Conservation (phyloP, 2,329 filamentous ascomycete genomes). For the Neofusicoccum sp. region DNA sequence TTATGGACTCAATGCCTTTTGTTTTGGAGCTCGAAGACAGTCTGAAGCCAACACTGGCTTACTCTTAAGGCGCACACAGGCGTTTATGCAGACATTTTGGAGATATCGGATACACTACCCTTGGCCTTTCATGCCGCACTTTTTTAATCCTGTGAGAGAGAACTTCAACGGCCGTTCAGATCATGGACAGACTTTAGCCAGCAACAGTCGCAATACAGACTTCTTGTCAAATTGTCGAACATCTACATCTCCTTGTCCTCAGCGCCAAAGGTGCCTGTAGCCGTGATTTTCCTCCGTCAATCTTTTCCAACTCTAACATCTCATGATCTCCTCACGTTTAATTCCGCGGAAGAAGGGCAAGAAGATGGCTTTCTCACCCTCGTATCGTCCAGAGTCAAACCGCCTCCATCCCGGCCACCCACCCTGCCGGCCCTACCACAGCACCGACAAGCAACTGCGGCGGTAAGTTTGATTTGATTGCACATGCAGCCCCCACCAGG, state of each 20-base stretch:
- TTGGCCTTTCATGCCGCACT: too few relatives aligned
- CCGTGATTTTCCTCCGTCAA: not conserved
- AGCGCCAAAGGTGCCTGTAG: not conserved
- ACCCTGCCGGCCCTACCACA: too few relatives aligned
- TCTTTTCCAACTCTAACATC: not conserved
- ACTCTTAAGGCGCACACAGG: not conserved
- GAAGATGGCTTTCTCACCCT: not conserved
- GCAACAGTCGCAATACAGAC: not conserved
- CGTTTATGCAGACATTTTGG: not conserved
- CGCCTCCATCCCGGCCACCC: not conserved
- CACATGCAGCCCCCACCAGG: not conserved
- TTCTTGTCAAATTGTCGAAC: not conserved
- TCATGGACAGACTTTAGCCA: not conserved
- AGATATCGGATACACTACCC: not conserved
- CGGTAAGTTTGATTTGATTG: slow-evolving; percentile 4
- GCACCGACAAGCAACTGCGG: too few relatives aligned
- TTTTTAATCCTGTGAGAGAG: too few relatives aligned
- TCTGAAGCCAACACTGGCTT: not conserved
- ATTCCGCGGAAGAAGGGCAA: not conserved
- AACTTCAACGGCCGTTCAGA: not conserved
- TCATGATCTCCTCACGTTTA: not conserved
- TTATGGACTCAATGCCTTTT: not conserved
- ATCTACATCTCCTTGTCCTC: too few relatives aligned
- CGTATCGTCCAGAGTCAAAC: not conserved
- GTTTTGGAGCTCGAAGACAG: not conserved